A percentile compares a stretch with the other conserved stretches of the same genome.
These are phyloP conservation scores for Candida tetrigidarum DNA, from an alignment of 1,139 yeast species.

Conservation along the genomic window DNA sequence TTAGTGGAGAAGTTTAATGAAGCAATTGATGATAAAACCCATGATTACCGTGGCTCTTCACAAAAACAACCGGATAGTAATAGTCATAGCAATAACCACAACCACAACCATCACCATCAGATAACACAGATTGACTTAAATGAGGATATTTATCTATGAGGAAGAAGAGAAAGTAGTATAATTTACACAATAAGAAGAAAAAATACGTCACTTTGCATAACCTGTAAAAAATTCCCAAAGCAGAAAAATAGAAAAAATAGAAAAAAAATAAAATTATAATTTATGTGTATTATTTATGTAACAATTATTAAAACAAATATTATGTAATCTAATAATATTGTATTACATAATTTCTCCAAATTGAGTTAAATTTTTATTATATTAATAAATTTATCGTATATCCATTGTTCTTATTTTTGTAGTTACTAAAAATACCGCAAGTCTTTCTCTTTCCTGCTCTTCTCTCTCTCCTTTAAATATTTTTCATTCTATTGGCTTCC, in stretches of 20 bases:
- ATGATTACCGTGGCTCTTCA: background rate
- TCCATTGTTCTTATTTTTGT: too few relatives aligned
- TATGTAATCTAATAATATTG: too few relatives aligned
- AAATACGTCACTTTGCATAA: background rate
- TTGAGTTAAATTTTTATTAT: too few relatives aligned
- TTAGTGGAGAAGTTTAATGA: slow-evolving; percentile 24
- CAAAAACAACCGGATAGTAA: background rate
- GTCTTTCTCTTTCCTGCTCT: background rate
- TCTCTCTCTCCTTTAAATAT: too few relatives aligned
- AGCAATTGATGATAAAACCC: slow-evolving; percentile 13
- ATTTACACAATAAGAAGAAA: background rate
- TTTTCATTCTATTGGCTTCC: too few relatives aligned
- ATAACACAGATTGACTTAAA: slow-evolving; percentile 1
- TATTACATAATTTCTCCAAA: too few relatives aligned
- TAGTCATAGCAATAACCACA: background rate
- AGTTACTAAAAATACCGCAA: background rate
- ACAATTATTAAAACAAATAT: background rate
- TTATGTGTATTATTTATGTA: background rate
- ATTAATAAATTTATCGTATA: too few relatives aligned
- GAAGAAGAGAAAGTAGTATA: background rate
- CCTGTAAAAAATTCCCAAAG: background rate
- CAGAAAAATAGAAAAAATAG: too few relatives aligned
- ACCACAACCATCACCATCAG: background rate
- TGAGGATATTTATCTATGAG: slow-evolving; percentile 2
- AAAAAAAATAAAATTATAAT: too few relatives aligned